Base-by-base conservation (phyloP, 2,329 filamentous ascomycete species). In the Mycosphaerella sp. region DNA sequence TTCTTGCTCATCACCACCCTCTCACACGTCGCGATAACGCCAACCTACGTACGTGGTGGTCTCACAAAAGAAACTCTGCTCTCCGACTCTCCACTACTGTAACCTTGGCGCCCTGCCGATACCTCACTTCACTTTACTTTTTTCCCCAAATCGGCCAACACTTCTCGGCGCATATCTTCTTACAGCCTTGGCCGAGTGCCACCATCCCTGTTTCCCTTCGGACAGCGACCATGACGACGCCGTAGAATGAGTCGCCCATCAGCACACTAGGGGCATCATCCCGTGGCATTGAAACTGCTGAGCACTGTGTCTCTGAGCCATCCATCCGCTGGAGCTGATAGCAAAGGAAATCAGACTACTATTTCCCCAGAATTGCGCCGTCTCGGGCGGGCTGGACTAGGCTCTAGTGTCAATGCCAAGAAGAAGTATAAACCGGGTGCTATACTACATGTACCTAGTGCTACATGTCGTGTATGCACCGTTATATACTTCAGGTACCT, bases 151-250 rank as follows among this genome's bases (percentile, higher is more conserved):
- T 36, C 32, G 8, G 32, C 14, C 42, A 23, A 6, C 42, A 45
- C 12, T 31, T 14, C 36, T 36, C 38, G 36, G 40, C n/a, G 26
- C 7, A 50, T 50, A 10, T 43, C 39, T 42, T n/a, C 39, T 34
- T n/a, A 29, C 39, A 14, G 8, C 48, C 17, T 21, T 21, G 21
- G 21, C 21, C 21, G 14, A 17, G 21, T 21, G 21, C 21, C 14
- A 6, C 46, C 21, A 34, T 21, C 46, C 47, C 26, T 43, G 47
- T 32, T 17, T 21, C 29, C 14, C 29, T 21, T 45, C 48, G 48
- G 48, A 51, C 39, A 51, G 40, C 48, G 48, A 51, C 31, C 29
- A 26, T n/a, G 42, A 49, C 32, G 42, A 42, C 12, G 38, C 34
- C 48, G 32, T 17, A 17, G 14, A 17, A 17, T 17, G 14, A 17